phyloP scores from a whole-genome alignment of 2,329 filamentous ascomycete genomes.

The Tolypocladium pustulatum region DNA sequence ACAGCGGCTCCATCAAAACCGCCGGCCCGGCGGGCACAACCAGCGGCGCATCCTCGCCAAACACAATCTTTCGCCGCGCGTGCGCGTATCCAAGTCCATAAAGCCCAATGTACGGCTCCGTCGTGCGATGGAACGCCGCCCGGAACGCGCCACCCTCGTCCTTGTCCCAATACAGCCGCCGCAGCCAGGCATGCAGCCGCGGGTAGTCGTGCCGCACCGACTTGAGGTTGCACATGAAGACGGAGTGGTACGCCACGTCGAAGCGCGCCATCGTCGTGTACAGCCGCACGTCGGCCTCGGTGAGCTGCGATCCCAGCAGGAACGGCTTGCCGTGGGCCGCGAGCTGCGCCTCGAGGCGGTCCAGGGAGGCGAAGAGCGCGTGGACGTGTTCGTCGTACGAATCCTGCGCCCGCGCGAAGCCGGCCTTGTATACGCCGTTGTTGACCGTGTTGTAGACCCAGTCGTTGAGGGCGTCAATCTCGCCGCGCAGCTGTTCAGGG shows the following conservation, averaged over 20 bases:
- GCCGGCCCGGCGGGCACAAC: constrained; percentile 17
- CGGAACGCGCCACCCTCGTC: constrained; percentile 18
- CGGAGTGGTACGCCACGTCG: constrained; percentile 56
- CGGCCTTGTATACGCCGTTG: constrained; percentile 42
- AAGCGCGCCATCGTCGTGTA: constrained; percentile 59
- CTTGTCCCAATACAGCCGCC: constrained; percentile 59
- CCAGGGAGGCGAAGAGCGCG: constrained; percentile 53
- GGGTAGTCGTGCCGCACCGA: constrained; percentile 57
- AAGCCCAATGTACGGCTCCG: constrained; percentile 38
- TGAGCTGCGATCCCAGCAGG: constrained; percentile 52
- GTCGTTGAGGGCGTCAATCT: constrained; percentile 56
- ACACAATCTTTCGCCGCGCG: constrained; percentile 13
- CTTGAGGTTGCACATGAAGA: constrained; percentile 54
- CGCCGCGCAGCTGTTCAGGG: constrained; percentile 35
- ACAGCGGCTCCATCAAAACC: constrained; percentile 8
- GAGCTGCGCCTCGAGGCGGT: constrained; percentile 46
- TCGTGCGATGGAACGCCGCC: constrained; percentile 58
- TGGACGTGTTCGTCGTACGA: constrained; percentile 53
- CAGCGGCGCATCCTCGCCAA: constrained; percentile 14
- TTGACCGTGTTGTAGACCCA: constrained; percentile 52
- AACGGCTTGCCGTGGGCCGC: constrained; percentile 40
- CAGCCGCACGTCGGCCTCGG: constrained; percentile 59
- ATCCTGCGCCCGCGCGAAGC: constrained; percentile 55
- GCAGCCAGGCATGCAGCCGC: constrained; percentile 56
- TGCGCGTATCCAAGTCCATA: constrained; percentile 20